Base-by-base conservation (phyloP, 2,329 filamentous ascomycete genomes). In the Penicillium palitans region DNA sequence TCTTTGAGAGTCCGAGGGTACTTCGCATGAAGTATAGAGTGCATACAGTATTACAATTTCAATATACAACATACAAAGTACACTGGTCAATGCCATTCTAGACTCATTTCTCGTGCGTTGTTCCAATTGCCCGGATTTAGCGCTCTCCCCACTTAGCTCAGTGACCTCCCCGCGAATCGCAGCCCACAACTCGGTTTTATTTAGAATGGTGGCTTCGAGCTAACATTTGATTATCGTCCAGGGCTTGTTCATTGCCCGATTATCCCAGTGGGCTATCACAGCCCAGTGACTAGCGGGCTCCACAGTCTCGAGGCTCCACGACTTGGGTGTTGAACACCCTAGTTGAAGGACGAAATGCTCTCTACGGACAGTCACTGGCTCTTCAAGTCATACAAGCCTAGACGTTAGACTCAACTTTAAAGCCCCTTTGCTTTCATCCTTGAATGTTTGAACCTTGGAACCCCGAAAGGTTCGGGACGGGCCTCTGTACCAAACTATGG, bases 401-500 rank as follows among this genome's bases (percentile, higher is more conserved):
- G 21, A 21, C 10, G 17, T 51, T 56, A 44, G 37, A 55, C 46
- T 44, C 12, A 31, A 40, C 27, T 15, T 40, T 40, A 48, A 27
- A 40, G 33, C 6, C 12, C 19, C 31, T 33, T 19, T 8, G 9
- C 13, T 48, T 35, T 35, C 31, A 33, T 29, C 19, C 25, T n/a
- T 45, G 24, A 13, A 33, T 33, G 31, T 15, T 33, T 15, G 24
- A 35, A 47, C 27, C 19, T 48, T 48, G 29, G 15, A 46, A 15
- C n/a, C 7, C 13, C 33, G 31, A 61, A 60, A 57, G 65, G 60
- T 49, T 64, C 69, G 68, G 68, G 64, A 63, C 69, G 67, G 69
- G 65, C 70, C 66, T 68, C 67, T 54, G 62, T 61, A 67, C 65
- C 68, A 69, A 61, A 68, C 67, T 57, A 57, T 59, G 62, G 60